Evolutionary conservation across 176 grass and related monocot genomes (phyloP), one percentile per base, ranked within the genome.

Genomic region (Sorghum bicolor): DNA sequence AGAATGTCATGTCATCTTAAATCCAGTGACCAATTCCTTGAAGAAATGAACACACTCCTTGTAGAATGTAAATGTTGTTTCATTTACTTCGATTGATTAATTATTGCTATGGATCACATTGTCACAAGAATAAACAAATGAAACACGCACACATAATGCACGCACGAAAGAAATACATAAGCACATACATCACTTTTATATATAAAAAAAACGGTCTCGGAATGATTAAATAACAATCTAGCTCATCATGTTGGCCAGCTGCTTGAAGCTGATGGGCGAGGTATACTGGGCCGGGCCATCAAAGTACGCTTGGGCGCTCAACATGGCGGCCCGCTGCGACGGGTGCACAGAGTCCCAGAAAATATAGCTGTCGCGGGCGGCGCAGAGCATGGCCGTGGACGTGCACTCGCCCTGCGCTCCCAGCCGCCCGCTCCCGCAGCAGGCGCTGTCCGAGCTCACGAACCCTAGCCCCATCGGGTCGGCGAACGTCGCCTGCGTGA

Each of bases 331-430:
- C 13, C 47, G 67, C 76, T 90, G 84, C 5, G 84, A 74, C 9
- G 67, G 40, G 60, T 90, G 88, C 37, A 87, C 32, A 1, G 19
- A 60, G 63, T 90, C 88, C 88, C 88, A 90, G 63, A 84, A 90
- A 1, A 48, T 1, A 20, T 80, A 82, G 0, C 15, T 3, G 33
- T 90, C 81, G 6, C 74, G 77, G 75, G 62, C 8, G 2, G 15
- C 6, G 47, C 88, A 90, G 6, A 82, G 7, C 19, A 11, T 22
- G 22, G 67, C 38, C 22, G 32, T 37, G 2, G 34, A 39, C 16
- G 22, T 24, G 79, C 88, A 90, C 0, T 10, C 30, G 4, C 2
- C 48, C 55, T 85, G 44, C 2, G 75, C 61, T 1, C 84, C 80
- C 5, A 90, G 68, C 60, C 72, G 36, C 0, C 88, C 84, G 28